These are phyloP conservation scores for Pleodorina starrii DNA, from an alignment of 139 green algal species.

Conservation along the genomic window DNA sequence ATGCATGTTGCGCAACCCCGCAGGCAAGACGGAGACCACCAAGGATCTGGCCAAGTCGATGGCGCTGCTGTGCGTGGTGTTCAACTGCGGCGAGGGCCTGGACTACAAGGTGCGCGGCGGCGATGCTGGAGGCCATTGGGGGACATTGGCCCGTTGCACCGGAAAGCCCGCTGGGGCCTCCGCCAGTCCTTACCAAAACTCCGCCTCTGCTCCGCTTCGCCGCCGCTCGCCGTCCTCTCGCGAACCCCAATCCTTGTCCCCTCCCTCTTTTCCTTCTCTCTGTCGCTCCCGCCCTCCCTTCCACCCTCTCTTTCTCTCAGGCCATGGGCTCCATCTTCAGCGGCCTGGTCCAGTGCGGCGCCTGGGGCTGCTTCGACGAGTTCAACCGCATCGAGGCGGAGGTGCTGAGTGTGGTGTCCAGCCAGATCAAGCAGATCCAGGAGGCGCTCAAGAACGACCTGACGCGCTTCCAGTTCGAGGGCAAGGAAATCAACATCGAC, in stretches of 20 bases:
- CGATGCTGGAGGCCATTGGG: too few species aligned
- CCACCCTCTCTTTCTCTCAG: background rate
- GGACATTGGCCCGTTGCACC: too few species aligned
- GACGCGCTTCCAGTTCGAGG: conserved; percentile 89
- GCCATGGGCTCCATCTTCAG: conserved; percentile 90
- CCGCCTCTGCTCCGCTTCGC: too few species aligned
- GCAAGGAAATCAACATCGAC: conserved; percentile 84
- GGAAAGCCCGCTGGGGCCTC: too few species aligned
- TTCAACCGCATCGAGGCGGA: conserved; percentile 93
- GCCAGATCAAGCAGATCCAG: conserved; percentile 75
- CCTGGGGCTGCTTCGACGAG: conserved; percentile 94
- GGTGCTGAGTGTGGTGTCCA: conserved; percentile 80
- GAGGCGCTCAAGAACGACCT: conserved; percentile 91
- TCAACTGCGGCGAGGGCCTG: conserved; percentile 92
- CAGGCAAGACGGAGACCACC: conserved; percentile 86
- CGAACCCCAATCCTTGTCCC: too few species aligned
- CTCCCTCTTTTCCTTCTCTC: too few species aligned
- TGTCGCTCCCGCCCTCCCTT: background rate
- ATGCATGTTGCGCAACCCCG: background rate
- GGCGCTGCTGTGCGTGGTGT: conserved; percentile 90
- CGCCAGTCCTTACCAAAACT: too few species aligned
- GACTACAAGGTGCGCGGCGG: conserved; percentile 81
- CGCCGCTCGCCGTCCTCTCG: too few species aligned
- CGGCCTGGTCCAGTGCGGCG: conserved; percentile 88
- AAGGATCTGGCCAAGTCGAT: conserved; percentile 90